Conservation (phyloP, 129 eudicot species). For the Cynara cardunculus region DNA sequence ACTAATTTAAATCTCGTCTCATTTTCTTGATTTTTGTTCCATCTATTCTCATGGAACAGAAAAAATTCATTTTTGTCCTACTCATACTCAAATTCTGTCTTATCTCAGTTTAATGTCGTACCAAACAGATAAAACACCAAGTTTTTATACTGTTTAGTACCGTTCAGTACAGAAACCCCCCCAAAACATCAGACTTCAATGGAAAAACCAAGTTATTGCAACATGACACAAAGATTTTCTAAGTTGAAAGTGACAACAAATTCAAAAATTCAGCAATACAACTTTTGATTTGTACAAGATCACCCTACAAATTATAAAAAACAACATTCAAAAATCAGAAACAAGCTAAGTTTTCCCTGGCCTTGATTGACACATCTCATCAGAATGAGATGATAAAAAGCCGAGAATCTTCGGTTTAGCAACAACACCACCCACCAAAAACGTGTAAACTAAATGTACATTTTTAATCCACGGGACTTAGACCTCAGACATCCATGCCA, state of each 20-base stretch:
- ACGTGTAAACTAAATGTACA: conserved; percentile 26
- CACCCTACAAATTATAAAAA: neutral
- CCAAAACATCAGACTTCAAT: neutral
- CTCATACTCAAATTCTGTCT: neutral
- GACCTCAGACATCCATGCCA: conserved; percentile 12
- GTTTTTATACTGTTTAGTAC: neutral
- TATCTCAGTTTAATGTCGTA: neutral
- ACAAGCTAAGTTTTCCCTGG: conserved; percentile 18
- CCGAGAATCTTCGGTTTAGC: conserved; percentile 10
- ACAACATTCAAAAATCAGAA: conserved; percentile 11
- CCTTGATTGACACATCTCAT: conserved; percentile 4
- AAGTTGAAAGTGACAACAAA: conserved; percentile 14
- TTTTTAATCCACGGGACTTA: neutral
- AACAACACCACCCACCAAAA: conserved; percentile 17
- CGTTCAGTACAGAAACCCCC: neutral
- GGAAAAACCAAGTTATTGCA: neutral
- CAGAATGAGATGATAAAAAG: neutral
- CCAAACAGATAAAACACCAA: neutral
- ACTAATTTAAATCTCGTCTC: neutral
- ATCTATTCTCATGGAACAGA: too few species aligned
- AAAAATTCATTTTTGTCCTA: neutral
- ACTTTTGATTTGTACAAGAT: conserved; percentile 15
- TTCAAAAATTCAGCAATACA: conserved; percentile 21
- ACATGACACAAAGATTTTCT: neutral
- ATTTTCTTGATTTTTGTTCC: neutral